Base-by-base conservation (phyloP, 345 rosid genomes). In the Rhodamnia argentea region DNA sequence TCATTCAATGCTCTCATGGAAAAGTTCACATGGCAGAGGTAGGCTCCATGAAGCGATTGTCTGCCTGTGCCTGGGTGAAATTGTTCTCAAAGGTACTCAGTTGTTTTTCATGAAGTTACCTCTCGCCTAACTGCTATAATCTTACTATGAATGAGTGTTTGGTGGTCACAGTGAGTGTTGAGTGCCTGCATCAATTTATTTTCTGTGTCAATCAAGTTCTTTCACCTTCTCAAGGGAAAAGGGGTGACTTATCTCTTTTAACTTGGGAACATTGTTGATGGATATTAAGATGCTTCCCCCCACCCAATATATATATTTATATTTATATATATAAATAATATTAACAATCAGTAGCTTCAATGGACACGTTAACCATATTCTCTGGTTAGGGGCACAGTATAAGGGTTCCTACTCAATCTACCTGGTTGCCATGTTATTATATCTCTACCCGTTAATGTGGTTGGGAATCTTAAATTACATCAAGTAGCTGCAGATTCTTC, bases 1-100 rank as follows among this genome's bases (percentile, higher is more conserved):
- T 92, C 87, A 90, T 97, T 84, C 96, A 93, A 76, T 97, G 99
- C 88, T 88, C 84, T 22, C 99, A 97, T 91, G 94, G 94, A 91
- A 96, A 95, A 91, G 92, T 97, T 82, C 95, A 95, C 23, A 88
- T 91, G 54, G 93, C 98, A 60, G 94, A 93, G 86, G 92, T 93
- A 82, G 91, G 92, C 84, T 93, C 90, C 86, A 91, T 94, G 93
- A 97, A 97, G 93, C 93, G 99, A 55, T 81, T 97, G 87, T 93
- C 96, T 70, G 85, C 92, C 86, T 90, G 89, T 89, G 96, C 98
- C 83, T 97, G 99, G 99, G 51, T 86, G 87, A 92, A 92, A 83
- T 89, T 97, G 87, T 89, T 88, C 58, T 92, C 95, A 57, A 94
- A 94, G 99, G 99, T 96, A 93, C 84, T 87, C 40, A 40, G 52